Percentiles rank a stretch among this genome's conserved stretches.
Evolutionary conservation across 2,329 filamentous ascomycete species (phyloP).

Genomic region (Colletotrichum eremochloae): DNA sequence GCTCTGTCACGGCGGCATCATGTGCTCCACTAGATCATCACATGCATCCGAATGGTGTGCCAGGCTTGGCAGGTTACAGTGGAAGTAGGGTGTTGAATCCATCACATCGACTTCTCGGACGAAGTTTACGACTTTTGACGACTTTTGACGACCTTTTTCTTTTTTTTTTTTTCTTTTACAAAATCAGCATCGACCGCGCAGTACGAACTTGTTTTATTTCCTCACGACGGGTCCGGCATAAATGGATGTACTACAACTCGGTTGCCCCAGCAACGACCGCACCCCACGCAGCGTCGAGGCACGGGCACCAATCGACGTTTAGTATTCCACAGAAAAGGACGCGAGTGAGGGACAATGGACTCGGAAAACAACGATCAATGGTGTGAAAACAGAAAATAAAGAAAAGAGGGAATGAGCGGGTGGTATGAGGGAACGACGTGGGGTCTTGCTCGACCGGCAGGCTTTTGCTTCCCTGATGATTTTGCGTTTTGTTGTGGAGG

Average conservation of each 20-base stretch:
- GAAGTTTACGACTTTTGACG: conserved; percentile 41
- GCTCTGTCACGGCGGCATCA: neutral
- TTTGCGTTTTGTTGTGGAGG: conserved; percentile 16
- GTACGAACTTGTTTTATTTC: conserved; percentile 29
- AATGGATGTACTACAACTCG: neutral
- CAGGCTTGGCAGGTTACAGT: neutral
- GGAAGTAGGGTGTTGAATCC: conserved; percentile 1
- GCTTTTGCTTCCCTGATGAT: conserved; percentile 4
- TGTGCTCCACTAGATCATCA: neutral
- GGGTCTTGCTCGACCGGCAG: neutral
- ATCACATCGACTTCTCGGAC: conserved; percentile 27
- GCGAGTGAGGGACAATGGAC: conserved; percentile 11
- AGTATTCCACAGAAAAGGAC: neutral
- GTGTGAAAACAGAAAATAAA: conserved; percentile 23
- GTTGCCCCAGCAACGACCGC: neutral
- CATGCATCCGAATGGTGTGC: neutral
- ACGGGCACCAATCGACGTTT: neutral
- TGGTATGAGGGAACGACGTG: conserved; percentile 7
- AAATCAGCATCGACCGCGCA: conserved; percentile 37
- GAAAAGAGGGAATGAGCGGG: neutral
- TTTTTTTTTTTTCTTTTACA: conserved; percentile 15
- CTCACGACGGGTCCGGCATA: neutral
- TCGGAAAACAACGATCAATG: conserved; percentile 32
- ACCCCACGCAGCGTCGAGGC: neutral
- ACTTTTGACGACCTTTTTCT: conserved; percentile 34